A percentile compares a stretch with the other conserved stretches of the same genome.
phyloP scores from a whole-genome alignment of 768 basidiomycete species.

The Russula emetica region DNA sequence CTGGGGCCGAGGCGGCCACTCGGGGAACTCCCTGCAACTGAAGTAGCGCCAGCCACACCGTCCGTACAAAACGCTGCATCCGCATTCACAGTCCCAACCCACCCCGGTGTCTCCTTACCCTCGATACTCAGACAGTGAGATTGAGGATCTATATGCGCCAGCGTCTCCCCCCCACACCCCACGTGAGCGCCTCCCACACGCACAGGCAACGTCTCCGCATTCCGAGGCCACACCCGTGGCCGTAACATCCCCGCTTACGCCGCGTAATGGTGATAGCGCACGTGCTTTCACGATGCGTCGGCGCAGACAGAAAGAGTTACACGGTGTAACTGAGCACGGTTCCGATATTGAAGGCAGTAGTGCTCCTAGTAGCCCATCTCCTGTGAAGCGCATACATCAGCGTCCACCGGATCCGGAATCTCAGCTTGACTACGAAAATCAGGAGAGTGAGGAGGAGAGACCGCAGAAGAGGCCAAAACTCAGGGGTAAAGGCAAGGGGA shows the following conservation, averaged over 20 bases:
- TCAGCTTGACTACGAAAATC: conserved; percentile 11
- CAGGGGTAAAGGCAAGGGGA: conserved; percentile 28
- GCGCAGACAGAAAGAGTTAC: conserved; percentile 23
- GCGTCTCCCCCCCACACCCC: conserved; percentile 21
- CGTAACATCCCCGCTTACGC: conserved; percentile 14
- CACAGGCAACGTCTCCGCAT: conserved; percentile 6
- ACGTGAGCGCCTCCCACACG: conserved; percentile 17
- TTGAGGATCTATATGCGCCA: conserved; percentile 28
- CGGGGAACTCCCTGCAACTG: conserved; percentile 13
- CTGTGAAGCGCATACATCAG: conserved; percentile 22
- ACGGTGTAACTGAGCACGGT: conserved; percentile 17
- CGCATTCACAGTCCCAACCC: conserved; percentile 7
- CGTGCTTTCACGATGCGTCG: conserved; percentile 27
- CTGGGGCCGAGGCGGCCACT: conserved; percentile 21
- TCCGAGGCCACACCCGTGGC: conserved; percentile 10
- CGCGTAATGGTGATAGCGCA: conserved; percentile 22
- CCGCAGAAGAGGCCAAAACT: conserved; percentile 35
- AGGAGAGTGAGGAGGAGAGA: conserved; percentile 31
- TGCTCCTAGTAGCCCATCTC: conserved; percentile 26
- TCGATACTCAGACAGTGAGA: conserved; percentile 27
- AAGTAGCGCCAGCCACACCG: neutral
- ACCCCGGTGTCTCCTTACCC: neutral
- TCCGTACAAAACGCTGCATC: neutral
- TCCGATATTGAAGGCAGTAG: conserved; percentile 18
- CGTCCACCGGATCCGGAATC: conserved; percentile 12